A percentile compares a stretch with the other conserved stretches of the same genome.
Conservation (phyloP, 1,284 basidiomycete genomes). For the Leccinum insolens region DNA sequence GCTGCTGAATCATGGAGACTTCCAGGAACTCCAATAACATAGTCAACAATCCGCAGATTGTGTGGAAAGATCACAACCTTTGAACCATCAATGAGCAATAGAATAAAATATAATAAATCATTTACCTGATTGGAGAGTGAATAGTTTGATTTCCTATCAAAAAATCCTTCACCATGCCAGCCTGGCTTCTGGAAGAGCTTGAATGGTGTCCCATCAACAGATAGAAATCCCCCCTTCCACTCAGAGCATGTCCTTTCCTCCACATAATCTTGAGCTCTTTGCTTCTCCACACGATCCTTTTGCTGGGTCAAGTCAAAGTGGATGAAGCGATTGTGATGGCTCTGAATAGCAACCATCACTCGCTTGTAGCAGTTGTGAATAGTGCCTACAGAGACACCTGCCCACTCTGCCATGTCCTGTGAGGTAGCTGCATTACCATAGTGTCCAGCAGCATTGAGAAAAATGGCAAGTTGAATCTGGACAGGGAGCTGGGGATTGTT, state of each 20-base stretch:
- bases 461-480: constrained; percentile 35
- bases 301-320: constrained; percentile 5
- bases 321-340: constrained; percentile 4
- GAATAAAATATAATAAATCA: background rate
- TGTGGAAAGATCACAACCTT: constrained; percentile 19
- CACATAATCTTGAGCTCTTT: constrained; percentile 5
- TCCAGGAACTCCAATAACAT: constrained; percentile 23
- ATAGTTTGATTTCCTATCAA: constrained; percentile 17
- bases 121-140: constrained; percentile 17
- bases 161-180: constrained; percentile 18
- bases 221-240: constrained; percentile 12
- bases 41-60: constrained; percentile 26
- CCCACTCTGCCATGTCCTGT: constrained; percentile 37
- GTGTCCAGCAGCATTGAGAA: constrained; percentile 34
- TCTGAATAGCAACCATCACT: constrained; percentile 15
- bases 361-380: constrained; percentile 31
- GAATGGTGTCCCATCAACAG: constrained; percentile 18
- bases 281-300: background rate
- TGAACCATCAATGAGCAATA: background rate
- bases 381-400: constrained; percentile 31
- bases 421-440: constrained; percentile 37
- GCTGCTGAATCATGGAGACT: constrained; percentile 24
- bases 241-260: background rate
- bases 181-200: constrained; percentile 22
- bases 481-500: constrained; percentile 27